Conservation (phyloP, 2,329 filamentous ascomycete genomes). For the Lasiodiplodia sp. region DNA sequence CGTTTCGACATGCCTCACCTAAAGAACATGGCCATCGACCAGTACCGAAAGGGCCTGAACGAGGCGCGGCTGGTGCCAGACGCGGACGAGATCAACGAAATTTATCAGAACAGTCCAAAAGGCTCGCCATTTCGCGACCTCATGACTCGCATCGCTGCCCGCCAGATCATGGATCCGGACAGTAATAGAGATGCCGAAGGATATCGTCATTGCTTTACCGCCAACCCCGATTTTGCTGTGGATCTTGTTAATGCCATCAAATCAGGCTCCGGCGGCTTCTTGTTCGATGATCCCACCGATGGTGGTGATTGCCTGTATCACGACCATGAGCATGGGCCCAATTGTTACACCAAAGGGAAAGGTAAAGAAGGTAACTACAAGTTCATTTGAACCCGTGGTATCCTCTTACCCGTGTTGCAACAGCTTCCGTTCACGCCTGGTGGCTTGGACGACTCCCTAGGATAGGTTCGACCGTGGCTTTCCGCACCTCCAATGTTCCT, state of each 20-base stretch:
- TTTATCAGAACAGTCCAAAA: constrained; percentile 56
- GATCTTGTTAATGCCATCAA: constrained; percentile 62
- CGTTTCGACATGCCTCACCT: constrained; percentile 59
- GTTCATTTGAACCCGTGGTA: neutral
- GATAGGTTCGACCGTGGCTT: neutral
- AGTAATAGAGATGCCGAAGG: constrained; percentile 57
- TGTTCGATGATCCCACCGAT: constrained; percentile 61
- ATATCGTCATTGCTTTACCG: constrained; percentile 59
- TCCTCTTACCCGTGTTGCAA: neutral
- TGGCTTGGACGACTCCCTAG: neutral
- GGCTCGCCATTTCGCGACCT: constrained; percentile 58
- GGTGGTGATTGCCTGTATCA: constrained; percentile 58
- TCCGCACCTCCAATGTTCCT: neutral
- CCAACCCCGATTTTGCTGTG: constrained; percentile 60
- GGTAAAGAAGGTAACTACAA: constrained; percentile 47
- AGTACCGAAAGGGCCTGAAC: constrained; percentile 59
- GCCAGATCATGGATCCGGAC: constrained; percentile 65
- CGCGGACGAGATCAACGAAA: constrained; percentile 61
- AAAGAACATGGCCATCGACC: constrained; percentile 63
- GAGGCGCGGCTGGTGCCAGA: constrained; percentile 61
- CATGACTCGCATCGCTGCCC: constrained; percentile 62
- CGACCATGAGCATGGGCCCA: constrained; percentile 56
- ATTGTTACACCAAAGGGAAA: constrained; percentile 48
- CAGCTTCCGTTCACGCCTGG: neutral
- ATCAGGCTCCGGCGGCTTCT: constrained; percentile 55